These are phyloP conservation scores for Avena sativa DNA, from an alignment of 176 grass and related monocot species.

Conservation along the genomic window DNA sequence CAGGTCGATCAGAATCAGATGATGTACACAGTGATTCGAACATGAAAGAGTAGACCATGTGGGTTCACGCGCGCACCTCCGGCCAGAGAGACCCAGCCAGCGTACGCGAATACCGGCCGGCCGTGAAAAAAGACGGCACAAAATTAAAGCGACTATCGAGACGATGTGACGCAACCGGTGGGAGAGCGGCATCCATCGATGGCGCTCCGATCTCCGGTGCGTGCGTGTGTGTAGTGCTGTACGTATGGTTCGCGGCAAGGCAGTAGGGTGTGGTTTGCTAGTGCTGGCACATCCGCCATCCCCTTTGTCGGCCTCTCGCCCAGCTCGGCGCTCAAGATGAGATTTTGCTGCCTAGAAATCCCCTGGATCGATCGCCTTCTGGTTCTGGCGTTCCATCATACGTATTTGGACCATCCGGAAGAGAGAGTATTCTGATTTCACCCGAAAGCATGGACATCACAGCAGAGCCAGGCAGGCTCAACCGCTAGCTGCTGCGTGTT, in stretches of 20 bases:
- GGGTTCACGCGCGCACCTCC: not conserved
- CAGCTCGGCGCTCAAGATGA: not conserved
- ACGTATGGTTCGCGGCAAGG: not conserved
- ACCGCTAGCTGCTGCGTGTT: not conserved
- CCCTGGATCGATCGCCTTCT: not conserved
- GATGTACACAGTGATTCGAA: not conserved
- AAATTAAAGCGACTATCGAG: not conserved
- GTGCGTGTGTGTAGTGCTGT: not conserved
- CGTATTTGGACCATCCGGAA: not conserved
- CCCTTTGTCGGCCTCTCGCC: conserved; percentile 45
- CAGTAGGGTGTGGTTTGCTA: conserved; percentile 16
- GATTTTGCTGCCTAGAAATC: conserved; percentile 11
- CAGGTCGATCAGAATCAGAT: not conserved
- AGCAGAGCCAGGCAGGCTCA: not conserved
- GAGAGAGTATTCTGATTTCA: not conserved
- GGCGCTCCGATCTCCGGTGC: not conserved
- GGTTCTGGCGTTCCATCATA: not conserved
- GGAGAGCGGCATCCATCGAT: conserved; percentile 16
- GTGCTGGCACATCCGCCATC: conserved; percentile 44
- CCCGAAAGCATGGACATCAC: conserved; percentile 11
- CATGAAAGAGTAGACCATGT: not conserved
- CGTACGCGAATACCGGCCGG: not conserved
- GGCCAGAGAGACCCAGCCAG: no score
- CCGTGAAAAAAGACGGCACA: not conserved
- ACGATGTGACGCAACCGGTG: not conserved